Evolutionary conservation across 495 filamentous ascomycete genomes (phyloP).

Genomic region (Xanthoparmelia taractica): DNA sequence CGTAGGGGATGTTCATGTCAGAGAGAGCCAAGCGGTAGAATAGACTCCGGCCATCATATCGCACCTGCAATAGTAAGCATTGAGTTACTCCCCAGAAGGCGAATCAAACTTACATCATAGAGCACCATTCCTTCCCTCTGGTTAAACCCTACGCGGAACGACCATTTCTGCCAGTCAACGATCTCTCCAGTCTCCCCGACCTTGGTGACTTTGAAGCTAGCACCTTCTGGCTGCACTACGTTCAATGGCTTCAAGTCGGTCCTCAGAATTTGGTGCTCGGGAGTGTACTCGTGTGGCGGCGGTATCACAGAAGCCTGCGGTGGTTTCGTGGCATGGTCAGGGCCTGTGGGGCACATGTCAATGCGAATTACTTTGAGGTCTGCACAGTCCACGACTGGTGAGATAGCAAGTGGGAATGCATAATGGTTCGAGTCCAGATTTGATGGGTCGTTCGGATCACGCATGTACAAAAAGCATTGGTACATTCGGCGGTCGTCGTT

Average conservation of each 20-base stretch:
- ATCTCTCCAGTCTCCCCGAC: slow-evolving; percentile 38
- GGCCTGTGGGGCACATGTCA: slow-evolving; percentile 40
- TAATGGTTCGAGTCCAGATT: slow-evolving; percentile 71
- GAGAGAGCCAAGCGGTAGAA: slow-evolving; percentile 65
- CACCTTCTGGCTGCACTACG: slow-evolving; percentile 68
- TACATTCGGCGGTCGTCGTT: slow-evolving; percentile 53
- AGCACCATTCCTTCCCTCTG: slow-evolving; percentile 55
- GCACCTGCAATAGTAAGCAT: slow-evolving; percentile 34
- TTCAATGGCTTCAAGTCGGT: slow-evolving; percentile 68
- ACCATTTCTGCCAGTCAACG: slow-evolving; percentile 60
- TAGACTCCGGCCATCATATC: slow-evolving; percentile 59
- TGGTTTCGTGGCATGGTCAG: slow-evolving; percentile 27
- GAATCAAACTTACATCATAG: slow-evolving; percentile 39
- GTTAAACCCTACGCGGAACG: slow-evolving; percentile 58
- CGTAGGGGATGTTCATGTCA: slow-evolving; percentile 65
- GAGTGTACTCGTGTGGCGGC: slow-evolving; percentile 63
- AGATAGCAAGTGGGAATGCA: slow-evolving; percentile 67
- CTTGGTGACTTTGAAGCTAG: slow-evolving; percentile 50
- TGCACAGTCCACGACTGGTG: slow-evolving; percentile 62
- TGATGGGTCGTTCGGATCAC: slow-evolving; percentile 46
- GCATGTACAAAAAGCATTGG: slow-evolving; percentile 61
- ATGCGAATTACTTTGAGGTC: slow-evolving; percentile 54
- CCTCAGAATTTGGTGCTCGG: slow-evolving; percentile 57
- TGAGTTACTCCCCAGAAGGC: neutral
- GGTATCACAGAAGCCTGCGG: slow-evolving; percentile 43